Conservation (phyloP, 75 land plant species). For the Cunninghamia lanceolata region DNA sequence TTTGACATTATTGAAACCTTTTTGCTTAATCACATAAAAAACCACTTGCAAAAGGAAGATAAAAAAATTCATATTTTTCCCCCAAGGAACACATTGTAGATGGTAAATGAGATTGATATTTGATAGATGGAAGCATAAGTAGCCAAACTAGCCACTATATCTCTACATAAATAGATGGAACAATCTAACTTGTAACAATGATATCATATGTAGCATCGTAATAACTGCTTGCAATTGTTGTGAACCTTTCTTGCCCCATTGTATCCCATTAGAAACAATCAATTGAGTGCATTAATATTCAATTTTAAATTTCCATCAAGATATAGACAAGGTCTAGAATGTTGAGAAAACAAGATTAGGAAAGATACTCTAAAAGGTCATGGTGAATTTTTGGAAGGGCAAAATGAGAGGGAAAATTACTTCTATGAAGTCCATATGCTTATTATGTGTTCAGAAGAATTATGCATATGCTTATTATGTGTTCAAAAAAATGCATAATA, state of each 20-base stretch:
- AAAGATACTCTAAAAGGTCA: too few relatives aligned
- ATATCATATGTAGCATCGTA: slow-evolving; percentile 66
- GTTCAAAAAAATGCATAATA: too few relatives aligned
- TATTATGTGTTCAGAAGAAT: too few relatives aligned
- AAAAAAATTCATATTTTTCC: background rate
- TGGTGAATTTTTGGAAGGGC: too few relatives aligned
- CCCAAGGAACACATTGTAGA: background rate
- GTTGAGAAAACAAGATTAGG: too few relatives aligned
- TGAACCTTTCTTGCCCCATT: slow-evolving; percentile 64
- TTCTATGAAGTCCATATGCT: too few relatives aligned
- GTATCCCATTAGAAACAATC: slow-evolving; percentile 53
- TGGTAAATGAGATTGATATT: background rate
- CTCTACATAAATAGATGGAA: background rate
- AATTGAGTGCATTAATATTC: background rate
- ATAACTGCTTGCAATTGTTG: slow-evolving; percentile 67
- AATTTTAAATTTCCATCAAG: too few relatives aligned
- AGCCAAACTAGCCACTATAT: background rate
- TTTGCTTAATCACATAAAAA: slow-evolving; percentile 58
- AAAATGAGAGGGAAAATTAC: too few relatives aligned
- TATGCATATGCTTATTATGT: too few relatives aligned
- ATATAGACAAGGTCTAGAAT: too few relatives aligned
- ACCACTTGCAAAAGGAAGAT: slow-evolving; percentile 29
- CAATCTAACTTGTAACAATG: background rate
- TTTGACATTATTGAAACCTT: slow-evolving; percentile 70
- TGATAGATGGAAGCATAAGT: background rate